Evolutionary conservation across 306 rosid species (phyloP), one percentile per base, ranked within the genome.

Genomic region (Cercis canadensis): DNA sequence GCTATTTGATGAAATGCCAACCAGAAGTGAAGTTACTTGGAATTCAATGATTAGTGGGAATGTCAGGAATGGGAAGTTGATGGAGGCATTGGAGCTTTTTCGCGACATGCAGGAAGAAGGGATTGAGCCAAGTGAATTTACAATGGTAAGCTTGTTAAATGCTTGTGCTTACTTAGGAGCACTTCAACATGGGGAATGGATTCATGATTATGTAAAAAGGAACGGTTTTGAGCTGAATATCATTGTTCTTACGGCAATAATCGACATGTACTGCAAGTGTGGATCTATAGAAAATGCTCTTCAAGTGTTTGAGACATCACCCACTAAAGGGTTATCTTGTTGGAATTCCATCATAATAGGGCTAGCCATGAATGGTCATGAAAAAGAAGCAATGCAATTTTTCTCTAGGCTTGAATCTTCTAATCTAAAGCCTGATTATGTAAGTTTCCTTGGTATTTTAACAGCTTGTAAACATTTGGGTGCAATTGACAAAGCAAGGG

Each of bases 71-170:
- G 87, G 82, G 74, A 86, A 47, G 81, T 63, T 78, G 10, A 58
- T 32, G 54, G 87, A 87, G 75, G 97, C 96, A 5, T 40, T 89
- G 17, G 74, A 81, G 50, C 81, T 90, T 49, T 94, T 90, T 67
- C 73, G 75, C 41, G 59, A 77, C 73, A 89, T 94, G 96, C 92
- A 86, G 50, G 75, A 72, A 49, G 72, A 76, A 66, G 57, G 76
- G 61, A 60, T 91, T 65, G 70, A 75, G 76, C 85, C 91, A 14
- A 83, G 91, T 70, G 95, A 89, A 59, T 89, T 84, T 57, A 94
- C 95, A 61, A 94, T 87, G 97, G 97, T 91, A 64, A 94, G 97
- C 49, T 81, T 94, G 83, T 81, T 94, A 52, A 90, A 86, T 73
- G 89, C 92, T 51, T 94, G 92, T 57, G 94, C 96, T 65, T 82